Percentiles rank a stretch among this genome's conserved stretches.
These are phyloP conservation scores for Monosporascus sp. DNA, from an alignment of 2,329 filamentous ascomycete species.

Conservation along the genomic window DNA sequence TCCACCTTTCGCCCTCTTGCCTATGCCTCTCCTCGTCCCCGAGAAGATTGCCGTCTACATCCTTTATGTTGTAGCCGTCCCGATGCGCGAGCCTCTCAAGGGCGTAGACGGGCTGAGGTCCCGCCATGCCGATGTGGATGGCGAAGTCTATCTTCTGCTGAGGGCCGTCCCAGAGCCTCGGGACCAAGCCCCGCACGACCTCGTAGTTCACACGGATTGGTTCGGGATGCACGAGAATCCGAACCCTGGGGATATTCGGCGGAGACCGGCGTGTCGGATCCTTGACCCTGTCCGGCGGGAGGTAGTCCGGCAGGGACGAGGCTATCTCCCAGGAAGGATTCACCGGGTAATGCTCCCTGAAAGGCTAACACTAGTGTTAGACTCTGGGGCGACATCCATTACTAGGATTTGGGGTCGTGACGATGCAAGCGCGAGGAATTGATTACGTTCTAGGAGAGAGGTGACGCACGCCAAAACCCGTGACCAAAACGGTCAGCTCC, in stretches of 20 bases:
- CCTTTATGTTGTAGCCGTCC: constrained; percentile 63
- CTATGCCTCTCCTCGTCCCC: constrained; percentile 41
- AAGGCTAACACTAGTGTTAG: constrained; percentile 51
- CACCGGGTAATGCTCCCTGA: constrained; percentile 62
- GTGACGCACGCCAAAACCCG: constrained; percentile 52
- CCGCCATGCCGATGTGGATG: constrained; percentile 77
- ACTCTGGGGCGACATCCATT: constrained; percentile 5
- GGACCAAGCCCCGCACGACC: constrained; percentile 57
- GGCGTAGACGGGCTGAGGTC: constrained; percentile 57
- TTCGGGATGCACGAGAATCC: constrained; percentile 58
- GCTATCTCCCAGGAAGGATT: constrained; percentile 83
- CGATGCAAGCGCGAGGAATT: background rate
- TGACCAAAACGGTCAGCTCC: constrained; percentile 54
- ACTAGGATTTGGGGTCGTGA: background rate
- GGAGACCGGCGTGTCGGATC: constrained; percentile 29
- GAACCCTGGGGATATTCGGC: constrained; percentile 41
- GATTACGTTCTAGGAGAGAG: background rate
- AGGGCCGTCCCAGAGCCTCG: constrained; percentile 51
- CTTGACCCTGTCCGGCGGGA: constrained; percentile 47
- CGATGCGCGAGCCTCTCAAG: constrained; percentile 67
- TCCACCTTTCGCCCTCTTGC: constrained; percentile 38
- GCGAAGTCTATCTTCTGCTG: constrained; percentile 49
- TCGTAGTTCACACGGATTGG: constrained; percentile 69
- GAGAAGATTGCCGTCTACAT: constrained; percentile 60
- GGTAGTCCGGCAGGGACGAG: constrained; percentile 56